Evolutionary conservation across 2,329 filamentous ascomycete genomes (phyloP), one percentile per base, ranked within the genome.

Genomic region (Colletotrichum sp.): DNA sequence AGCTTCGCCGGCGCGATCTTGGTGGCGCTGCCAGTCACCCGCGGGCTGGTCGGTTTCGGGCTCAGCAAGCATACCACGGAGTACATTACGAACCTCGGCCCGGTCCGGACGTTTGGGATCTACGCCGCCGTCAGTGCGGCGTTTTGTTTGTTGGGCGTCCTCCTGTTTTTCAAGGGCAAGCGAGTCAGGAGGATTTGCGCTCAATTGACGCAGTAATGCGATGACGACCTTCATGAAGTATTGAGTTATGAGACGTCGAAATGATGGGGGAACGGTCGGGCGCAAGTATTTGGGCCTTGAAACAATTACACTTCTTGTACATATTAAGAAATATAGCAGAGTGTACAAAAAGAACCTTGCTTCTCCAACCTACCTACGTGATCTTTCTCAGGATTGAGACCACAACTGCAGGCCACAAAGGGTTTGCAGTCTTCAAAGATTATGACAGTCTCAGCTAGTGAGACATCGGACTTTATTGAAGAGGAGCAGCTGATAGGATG

Each of bases 1-100:
- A 69, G 30, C 43, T 60, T 68, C 18, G 73, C 70, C 12, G 70
- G 73, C 16, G 73, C 70, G 5, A 73, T 76, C 9, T 64, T 73
- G 24, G 70, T 76, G 15, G 73, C 48, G 13, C 48, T 76, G 5
- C 73, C 73, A 1, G 70, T 73, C n/a, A 75, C 67, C 32, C 67
- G 75, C n/a, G 72, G 72, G 3, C 52, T 75, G 9, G 68, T 77
- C 10, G 71, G 62, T 10, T 77, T 75, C 36, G 75, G 71, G 4
- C 26, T 75, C 10, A 77, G 75, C 56, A 75, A 71, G 55, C 75
- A 77, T n/a, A 75, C 72, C 3, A 64, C 65, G 8, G 62, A 70
- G 32, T 77, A 75, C 21, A 85, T 77, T n/a, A 43, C 61, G 32
- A 71, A 67, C 64, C 64, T 77, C 34, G 75, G 75, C 13, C 60